Evolutionary conservation across 345 rosid species (phyloP).

Genomic region (Dipteronia dyeriana): DNA sequence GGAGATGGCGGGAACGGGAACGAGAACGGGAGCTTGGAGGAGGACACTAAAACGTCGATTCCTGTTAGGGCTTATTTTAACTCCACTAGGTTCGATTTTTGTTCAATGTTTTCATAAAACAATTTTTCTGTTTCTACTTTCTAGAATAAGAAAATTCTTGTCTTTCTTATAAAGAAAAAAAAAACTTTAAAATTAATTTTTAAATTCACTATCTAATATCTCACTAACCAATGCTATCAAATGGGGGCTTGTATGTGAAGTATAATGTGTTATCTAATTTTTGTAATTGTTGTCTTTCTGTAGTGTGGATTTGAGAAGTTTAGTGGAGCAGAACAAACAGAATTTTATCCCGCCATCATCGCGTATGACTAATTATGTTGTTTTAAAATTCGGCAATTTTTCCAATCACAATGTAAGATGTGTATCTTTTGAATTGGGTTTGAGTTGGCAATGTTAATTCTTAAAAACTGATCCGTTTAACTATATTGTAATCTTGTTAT

Average conservation of each 20-base stretch:
- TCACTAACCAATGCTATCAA: no score
- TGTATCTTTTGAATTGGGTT: not conserved
- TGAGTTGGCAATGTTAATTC: not conserved
- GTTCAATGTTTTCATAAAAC: not conserved
- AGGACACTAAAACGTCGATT: conserved; percentile 55
- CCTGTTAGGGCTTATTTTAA: conserved; percentile 89
- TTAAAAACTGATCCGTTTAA: not conserved
- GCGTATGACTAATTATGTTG: conserved; percentile 85
- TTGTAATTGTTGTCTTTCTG: conserved; percentile 4
- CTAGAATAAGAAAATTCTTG: not conserved
- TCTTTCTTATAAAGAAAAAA: not conserved
- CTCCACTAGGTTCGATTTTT: conserved; percentile 69
- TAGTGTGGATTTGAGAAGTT: conserved; percentile 91
- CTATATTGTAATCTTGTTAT: not conserved
- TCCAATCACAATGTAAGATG: conserved; percentile 54
- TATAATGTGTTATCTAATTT: not conserved
- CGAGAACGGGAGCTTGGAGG: conserved; percentile 30
- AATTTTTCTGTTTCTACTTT: not conserved
- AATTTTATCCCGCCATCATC: conserved; percentile 87
- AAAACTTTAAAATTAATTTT: no score
- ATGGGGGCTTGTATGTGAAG: no score
- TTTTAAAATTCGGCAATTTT: conserved; percentile 76
- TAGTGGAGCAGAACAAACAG: conserved; percentile 78
- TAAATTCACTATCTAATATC: no score
- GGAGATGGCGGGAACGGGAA: conserved; percentile 29